Base-by-base conservation (phyloP, 2,329 filamentous ascomycete species). In the Dactylellina haptotyla region DNA sequence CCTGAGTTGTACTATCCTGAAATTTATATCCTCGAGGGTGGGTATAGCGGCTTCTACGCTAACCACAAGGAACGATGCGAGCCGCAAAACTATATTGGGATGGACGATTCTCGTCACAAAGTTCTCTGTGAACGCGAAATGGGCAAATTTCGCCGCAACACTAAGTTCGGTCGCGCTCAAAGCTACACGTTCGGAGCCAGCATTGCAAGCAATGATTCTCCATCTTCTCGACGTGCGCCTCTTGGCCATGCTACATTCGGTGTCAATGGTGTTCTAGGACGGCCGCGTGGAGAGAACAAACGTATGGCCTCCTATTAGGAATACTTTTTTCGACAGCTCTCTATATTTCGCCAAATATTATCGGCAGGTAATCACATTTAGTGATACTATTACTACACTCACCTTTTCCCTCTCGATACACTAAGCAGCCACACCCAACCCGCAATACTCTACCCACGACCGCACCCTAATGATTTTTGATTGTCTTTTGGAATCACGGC, bases 11-110 rank as follows among this genome's bases (percentile, higher is more conserved):
- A 90, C n/a, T 99, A 96, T 79, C 95, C 95, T 1, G 95, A 99
- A 81, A 89, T 98, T 76, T 99, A 99, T 81, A 97, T 99, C 78
- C 85, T 99, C 41, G 93, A 98, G 76, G 95, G 95, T 73, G 95
- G 95, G 45, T 99, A 99, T 83, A 97, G 93, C 81, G 88, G 88
- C 26, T 99, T 99, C 84, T 99, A 94, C 81, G 84, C 87, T 23
- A 85, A 91, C 76, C 88, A 97, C 80, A 88, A 89, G 58, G 83
- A 86, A 50, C 88, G 93, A 74, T 99, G 95, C 84, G 95, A 89
- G 78, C 95, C 95, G 20, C 93, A 96, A 79, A 93, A 94, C 80
- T 99, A 99, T 80, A 92, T 99, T 70, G 93, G 95, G 82, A 99
- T 99, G 95, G 90, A 89, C 76, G 92, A 91, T 76, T 90, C 94